Conservation (phyloP, 495 filamentous ascomycete species). For the Penicillium taxi region DNA sequence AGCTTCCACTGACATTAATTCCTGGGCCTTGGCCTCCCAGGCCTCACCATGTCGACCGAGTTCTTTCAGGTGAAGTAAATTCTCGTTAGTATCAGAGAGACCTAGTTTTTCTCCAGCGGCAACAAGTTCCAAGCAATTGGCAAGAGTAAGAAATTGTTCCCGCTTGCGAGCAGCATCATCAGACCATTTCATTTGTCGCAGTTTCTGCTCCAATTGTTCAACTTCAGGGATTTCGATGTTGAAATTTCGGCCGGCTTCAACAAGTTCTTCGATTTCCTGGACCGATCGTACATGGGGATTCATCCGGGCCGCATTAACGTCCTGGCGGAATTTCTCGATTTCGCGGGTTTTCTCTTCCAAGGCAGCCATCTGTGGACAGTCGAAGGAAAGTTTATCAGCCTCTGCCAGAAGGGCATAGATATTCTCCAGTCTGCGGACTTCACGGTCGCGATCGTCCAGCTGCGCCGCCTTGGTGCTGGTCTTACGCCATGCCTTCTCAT, state of each 20-base stretch:
- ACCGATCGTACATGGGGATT: slow-evolving; percentile 52
- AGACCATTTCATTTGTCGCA: slow-evolving; percentile 85
- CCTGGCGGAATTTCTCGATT: slow-evolving; percentile 78
- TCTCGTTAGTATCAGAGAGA: slow-evolving; percentile 69
- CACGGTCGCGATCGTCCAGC: slow-evolving; percentile 79
- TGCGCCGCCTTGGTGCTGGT: slow-evolving; percentile 70
- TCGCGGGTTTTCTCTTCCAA: slow-evolving; percentile 80
- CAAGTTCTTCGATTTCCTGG: slow-evolving; percentile 76
- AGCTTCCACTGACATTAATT: slow-evolving; percentile 80
- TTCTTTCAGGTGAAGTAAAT: slow-evolving; percentile 65
- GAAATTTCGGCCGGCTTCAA: slow-evolving; percentile 79
- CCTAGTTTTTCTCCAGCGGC: slow-evolving; percentile 64
- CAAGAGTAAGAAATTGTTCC: slow-evolving; percentile 54
- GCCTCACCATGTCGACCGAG: slow-evolving; percentile 66
- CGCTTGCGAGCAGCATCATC: slow-evolving; percentile 63
- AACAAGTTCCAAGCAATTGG: slow-evolving; percentile 72
- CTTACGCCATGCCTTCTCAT: slow-evolving; percentile 83
- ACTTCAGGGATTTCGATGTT: slow-evolving; percentile 94
- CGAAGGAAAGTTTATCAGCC: slow-evolving; percentile 86
- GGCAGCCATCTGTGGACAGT: slow-evolving; percentile 84
- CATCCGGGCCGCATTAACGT: slow-evolving; percentile 60
- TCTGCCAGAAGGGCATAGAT: slow-evolving; percentile 75
- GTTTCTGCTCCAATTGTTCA: slow-evolving; percentile 68
- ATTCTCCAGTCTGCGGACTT: slow-evolving; percentile 84
- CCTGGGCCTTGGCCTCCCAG: slow-evolving; percentile 92